These are phyloP conservation scores for Takashimella koratensis DNA, from an alignment of 1,284 basidiomycete genomes.

Conservation along the genomic window DNA sequence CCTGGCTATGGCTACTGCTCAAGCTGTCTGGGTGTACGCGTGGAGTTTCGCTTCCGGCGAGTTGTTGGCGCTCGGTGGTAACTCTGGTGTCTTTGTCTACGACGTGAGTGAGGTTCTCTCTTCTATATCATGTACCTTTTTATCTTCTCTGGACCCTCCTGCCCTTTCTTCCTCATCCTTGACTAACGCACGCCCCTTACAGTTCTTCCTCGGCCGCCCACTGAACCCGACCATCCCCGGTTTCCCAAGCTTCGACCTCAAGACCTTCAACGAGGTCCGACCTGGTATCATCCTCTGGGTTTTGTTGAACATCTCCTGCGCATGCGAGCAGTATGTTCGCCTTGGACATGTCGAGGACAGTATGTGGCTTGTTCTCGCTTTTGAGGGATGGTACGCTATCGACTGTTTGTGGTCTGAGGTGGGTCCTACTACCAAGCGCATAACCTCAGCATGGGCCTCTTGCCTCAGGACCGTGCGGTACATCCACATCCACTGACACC, in stretches of 20 bases:
- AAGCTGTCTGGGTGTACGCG: slow-evolving; percentile 70
- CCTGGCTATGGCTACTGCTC: slow-evolving; percentile 70
- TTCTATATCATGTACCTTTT: too few relatives aligned
- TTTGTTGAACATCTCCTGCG: slow-evolving; percentile 85
- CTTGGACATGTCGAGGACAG: slow-evolving; percentile 76
- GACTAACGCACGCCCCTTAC: slow-evolving; percentile 3
- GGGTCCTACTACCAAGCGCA: slow-evolving; percentile 15
- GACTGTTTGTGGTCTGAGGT: slow-evolving; percentile 90
- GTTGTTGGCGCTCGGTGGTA: slow-evolving; percentile 86
- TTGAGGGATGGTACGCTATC: slow-evolving; percentile 82
- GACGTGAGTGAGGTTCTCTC: slow-evolving; percentile 61
- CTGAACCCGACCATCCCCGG: slow-evolving; percentile 70
- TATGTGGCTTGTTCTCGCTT: slow-evolving; percentile 82
- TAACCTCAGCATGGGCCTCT: neutral
- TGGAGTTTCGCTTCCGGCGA: slow-evolving; percentile 61
- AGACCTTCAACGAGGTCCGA: slow-evolving; percentile 93
- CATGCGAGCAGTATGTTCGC: slow-evolving; percentile 81
- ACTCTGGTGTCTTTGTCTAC: slow-evolving; percentile 81
- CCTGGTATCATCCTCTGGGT: slow-evolving; percentile 96
- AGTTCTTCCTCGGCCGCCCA: slow-evolving; percentile 97
- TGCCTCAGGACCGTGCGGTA: too few relatives aligned
- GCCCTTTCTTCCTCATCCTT: neutral
- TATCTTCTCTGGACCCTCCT: too few relatives aligned
- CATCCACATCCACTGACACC: slow-evolving; percentile 1
- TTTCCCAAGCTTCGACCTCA: slow-evolving; percentile 76